Base-by-base conservation (phyloP, 2,329 filamentous ascomycete species). In the Colletotrichum spinosum region DNA sequence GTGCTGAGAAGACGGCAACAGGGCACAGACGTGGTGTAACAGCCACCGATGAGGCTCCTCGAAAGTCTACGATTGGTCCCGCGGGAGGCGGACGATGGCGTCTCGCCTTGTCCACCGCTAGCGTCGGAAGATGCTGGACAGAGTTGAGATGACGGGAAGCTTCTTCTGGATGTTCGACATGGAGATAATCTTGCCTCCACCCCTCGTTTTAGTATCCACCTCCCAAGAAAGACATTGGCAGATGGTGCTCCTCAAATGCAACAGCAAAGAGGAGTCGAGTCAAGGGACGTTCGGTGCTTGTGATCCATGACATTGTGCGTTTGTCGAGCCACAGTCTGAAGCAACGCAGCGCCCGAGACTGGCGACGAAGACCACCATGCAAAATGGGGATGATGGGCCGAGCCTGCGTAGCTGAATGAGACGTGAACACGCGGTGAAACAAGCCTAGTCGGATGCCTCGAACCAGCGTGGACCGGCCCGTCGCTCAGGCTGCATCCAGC, bases 21-120 rank as follows among this genome's bases (percentile, higher is more conserved):
- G 35, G 57, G 38, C 45, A 46, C 57, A 45, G 57, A 51, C 35
- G 62, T 54, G 35, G 57, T 65, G 62, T 65, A 52, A 65, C 62
- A 44, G 41, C 46, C n/a, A 17, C 48, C 15, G 17, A 53, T 58
- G 60, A 55, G 46, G 51, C 41, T 65, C 57, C 45, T 50, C 10
- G 13, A 35, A 8, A 10, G 15, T 15, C 33, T 46, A n/a, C 41
- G 57, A 65, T 55, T 65, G 57, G 51, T 37, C 44, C 35, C 12
- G 9, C 13, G 37, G 38, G 41, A 37, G 39, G 8, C 38, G 38
- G 41, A 33, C 33, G 12, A 39, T 51, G 25, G 25, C 25, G 25
- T 25, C 35, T 34, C 15, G 35, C 61, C 7, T 41, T 55, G 35
- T 35, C 55, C 57, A 61, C 51, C 51, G 62, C 62, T 51, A 25